These are phyloP conservation scores for Mucor saturninus DNA, from an alignment of 371 early-diverging fungal species.

Conservation along the genomic window DNA sequence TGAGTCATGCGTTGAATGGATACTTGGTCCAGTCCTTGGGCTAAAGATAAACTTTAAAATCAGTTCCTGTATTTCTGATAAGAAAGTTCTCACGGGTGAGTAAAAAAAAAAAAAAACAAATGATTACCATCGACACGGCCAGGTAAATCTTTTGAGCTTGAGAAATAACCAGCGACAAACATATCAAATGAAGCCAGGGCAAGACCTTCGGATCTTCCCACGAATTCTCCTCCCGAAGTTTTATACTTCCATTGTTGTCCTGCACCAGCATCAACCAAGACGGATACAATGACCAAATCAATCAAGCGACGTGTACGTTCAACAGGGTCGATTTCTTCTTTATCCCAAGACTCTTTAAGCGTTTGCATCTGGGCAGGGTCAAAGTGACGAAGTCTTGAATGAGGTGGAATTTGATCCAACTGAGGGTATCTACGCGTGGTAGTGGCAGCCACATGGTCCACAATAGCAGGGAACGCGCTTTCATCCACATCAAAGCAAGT, in stretches of 20 bases:
- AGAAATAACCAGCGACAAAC: slow-evolving; percentile 85
- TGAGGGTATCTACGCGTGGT: slow-evolving; percentile 76
- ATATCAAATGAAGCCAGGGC: slow-evolving; percentile 88
- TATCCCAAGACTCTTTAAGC: slow-evolving; percentile 43
- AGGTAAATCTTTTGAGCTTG: slow-evolving; percentile 49
- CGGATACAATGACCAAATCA: slow-evolving; percentile 89
- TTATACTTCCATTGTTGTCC: slow-evolving; percentile 81
- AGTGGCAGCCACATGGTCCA: slow-evolving; percentile 67
- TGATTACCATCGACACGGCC: slow-evolving; percentile 79
- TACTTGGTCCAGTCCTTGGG: slow-evolving; percentile 60
- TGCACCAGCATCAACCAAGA: slow-evolving; percentile 93
- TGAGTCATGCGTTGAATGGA: slow-evolving; percentile 62
- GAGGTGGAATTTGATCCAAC: slow-evolving; percentile 75
- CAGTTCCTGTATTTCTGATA: slow-evolving; percentile 4
- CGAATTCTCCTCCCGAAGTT: slow-evolving; percentile 36
- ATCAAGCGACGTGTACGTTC: slow-evolving; percentile 76
- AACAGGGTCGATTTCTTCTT: slow-evolving; percentile 36
- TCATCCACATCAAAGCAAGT: slow-evolving; percentile 75
- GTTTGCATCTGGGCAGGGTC: slow-evolving; percentile 60
- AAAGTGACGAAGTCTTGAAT: slow-evolving; percentile 90
- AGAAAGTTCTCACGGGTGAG: slow-evolving; percentile 1
- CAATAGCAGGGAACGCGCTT: slow-evolving; percentile 63
- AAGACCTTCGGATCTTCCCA: slow-evolving; percentile 86
- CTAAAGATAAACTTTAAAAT: slow-evolving; percentile 29
- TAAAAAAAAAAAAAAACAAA: too few relatives aligned